Percentiles rank a stretch among this genome's conserved stretches.
Evolutionary conservation across 106 monocot species (phyloP).

Genomic region (Alisma plantagoaquatica): DNA sequence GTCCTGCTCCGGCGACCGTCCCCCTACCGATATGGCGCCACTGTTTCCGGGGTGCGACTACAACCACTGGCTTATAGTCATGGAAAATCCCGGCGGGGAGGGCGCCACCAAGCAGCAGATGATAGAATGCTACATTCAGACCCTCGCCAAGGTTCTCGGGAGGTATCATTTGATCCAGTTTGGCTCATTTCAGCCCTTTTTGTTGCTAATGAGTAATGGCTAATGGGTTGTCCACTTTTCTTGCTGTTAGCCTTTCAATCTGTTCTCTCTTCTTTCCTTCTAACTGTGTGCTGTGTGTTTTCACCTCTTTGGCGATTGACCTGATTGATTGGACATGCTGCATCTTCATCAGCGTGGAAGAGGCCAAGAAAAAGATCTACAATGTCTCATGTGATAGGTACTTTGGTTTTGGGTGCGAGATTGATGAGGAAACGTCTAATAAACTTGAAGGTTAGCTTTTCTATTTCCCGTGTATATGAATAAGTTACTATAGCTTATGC

Average conservation of each 20-base stretch:
- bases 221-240: too few species aligned
- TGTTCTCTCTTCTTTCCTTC: too few species aligned
- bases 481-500: too few species aligned
- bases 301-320: too few species aligned
- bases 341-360: conserved; percentile 2
- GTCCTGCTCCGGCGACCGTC: conserved; percentile 36
- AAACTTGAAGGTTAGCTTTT: conserved; percentile 14
- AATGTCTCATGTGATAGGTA: conserved; percentile 11
- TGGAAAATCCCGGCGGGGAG: conserved; percentile 66
- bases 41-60: conserved; percentile 73
- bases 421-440: conserved; percentile 12
- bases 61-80: conserved; percentile 78
- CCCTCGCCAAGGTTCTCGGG: conserved; percentile 69
- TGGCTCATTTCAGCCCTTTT: too few species aligned
- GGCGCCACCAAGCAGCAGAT: conserved; percentile 61
- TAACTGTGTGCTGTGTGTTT: too few species aligned
- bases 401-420: conserved; percentile 12
- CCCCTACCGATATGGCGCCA: conserved; percentile 71
- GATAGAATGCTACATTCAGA: conserved; percentile 77
- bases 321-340: too few species aligned
- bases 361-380: conserved; percentile 14
- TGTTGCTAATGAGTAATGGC: too few species aligned
- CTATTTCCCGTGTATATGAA: too few species aligned
- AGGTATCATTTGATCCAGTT: too few species aligned
- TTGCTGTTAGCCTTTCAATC: too few species aligned